A percentile compares a stretch with the other conserved stretches of the same genome.
Conservation (phyloP, 345 rosid species). For the Triadica sebifera region DNA sequence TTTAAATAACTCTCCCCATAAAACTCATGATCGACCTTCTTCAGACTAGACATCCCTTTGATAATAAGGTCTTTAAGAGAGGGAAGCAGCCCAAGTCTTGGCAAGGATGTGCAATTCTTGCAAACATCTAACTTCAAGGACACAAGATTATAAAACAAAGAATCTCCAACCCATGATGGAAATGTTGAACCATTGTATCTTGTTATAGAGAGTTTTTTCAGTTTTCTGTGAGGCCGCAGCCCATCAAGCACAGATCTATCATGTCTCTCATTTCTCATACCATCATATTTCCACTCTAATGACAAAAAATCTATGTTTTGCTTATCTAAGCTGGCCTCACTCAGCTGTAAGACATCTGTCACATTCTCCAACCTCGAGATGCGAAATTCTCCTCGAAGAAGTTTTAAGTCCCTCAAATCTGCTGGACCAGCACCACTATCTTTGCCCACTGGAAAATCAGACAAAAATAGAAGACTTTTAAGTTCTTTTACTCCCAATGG, state of each 20-base stretch:
- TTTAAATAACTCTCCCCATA: conserved; percentile 12
- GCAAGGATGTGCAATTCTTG: conserved; percentile 7
- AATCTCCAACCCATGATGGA: conserved; percentile 23
- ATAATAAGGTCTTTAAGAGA: conserved; percentile 12
- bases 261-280: not conserved
- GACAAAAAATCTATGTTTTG: conserved; percentile 4
- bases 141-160: conserved; percentile 9
- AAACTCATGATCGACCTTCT: conserved; percentile 15
- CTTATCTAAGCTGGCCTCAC: conserved; percentile 9
- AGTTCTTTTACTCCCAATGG: conserved; percentile 34
- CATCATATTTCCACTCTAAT: conserved; percentile 12
- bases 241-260: conserved; percentile 9
- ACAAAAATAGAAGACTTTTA: conserved; percentile 26
- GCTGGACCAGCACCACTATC: conserved; percentile 26
- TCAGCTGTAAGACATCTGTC: not conserved
- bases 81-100: conserved; percentile 8
- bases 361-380: conserved; percentile 20
- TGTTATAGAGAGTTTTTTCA: conserved; percentile 3
- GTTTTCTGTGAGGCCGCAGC: conserved; percentile 18
- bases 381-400: conserved; percentile 31
- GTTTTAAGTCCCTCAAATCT: conserved; percentile 31
- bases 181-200: conserved; percentile 9
- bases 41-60: conserved; percentile 5
- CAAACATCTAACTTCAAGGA: conserved; percentile 5
- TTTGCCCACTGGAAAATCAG: conserved; percentile 30